Base-by-base conservation (phyloP, 1,284 basidiomycete genomes). In the Pseudozyma hubeiensis region DNA sequence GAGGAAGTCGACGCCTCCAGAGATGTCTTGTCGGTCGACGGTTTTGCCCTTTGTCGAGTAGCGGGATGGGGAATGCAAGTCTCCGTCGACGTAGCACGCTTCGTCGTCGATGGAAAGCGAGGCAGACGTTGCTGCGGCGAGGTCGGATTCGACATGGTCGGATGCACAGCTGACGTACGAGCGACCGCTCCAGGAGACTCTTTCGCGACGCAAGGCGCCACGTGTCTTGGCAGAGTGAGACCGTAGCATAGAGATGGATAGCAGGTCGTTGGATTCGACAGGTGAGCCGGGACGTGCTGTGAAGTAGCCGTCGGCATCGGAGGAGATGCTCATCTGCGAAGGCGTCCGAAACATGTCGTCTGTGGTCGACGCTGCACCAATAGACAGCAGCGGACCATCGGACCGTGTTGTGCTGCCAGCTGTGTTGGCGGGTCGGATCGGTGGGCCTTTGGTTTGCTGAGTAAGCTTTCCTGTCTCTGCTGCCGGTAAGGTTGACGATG, bases 1-100 rank as follows among this genome's bases (percentile, higher is more conserved):
- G 37, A 80, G 53, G 24, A 80, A 74, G 48, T 78, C 78, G n/a
- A 70, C 49, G 7, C 68, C 30, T n/a, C 41, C 53, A 2, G 34
- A 5, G 8, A 48, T 37, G 8, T 17, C 11, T 11, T 46, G 8
- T 14, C 45, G 34, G 16, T 10, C 43, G 4, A 14, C 6, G 0
- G 31, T 35, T 4, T 44, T 54, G 33, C 43, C 31, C 19, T 51
- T 41, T 13, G 35, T 7, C 11, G 7, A 17, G 3, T 49, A 37
- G 2, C 33, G 17, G 7, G 50, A 11, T 4, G 56, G 53, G 9
- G 61, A 24, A 13, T 16, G 40, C 29, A 46, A 53, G n/a, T 62
- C 59, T 7, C 51, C 66, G 10, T 69, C 61, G 7, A 65, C 58
- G 13, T 53, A 69, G 30, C 59, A 55, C 6, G 63, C 61, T 30